These are phyloP conservation scores for Stygiomarasmius scandens DNA, from an alignment of 1,284 basidiomycete species.

Conservation along the genomic window DNA sequence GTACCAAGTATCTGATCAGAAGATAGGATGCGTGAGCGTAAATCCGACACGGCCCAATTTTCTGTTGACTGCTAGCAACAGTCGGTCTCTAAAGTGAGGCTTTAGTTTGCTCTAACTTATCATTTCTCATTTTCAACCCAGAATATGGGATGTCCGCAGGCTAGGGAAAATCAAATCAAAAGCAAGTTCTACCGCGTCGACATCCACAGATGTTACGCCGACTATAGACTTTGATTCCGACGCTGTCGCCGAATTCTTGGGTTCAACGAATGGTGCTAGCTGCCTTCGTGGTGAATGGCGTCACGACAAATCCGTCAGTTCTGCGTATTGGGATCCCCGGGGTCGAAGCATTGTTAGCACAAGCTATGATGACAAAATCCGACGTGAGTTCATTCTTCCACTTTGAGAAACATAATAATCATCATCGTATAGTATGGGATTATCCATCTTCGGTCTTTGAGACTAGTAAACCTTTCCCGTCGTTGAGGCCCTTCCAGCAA, in stretches of 20 bases:
- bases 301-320: slow-evolving; percentile 76
- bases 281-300: slow-evolving; percentile 62
- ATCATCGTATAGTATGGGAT: slow-evolving; percentile 66
- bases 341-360: slow-evolving; percentile 79
- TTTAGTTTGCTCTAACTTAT: slow-evolving; percentile 1
- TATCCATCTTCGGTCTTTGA: slow-evolving; percentile 51
- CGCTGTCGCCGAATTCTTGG: slow-evolving; percentile 47
- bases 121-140: slow-evolving; percentile 37
- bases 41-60: slow-evolving; percentile 71
- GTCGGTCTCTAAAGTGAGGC: slow-evolving; percentile 62
- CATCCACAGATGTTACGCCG: slow-evolving; percentile 17
- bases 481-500: slow-evolving; percentile 61
- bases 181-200: background rate
- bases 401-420: background rate
- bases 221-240: slow-evolving; percentile 52
- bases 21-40: slow-evolving; percentile 76
- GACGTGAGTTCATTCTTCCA: slow-evolving; percentile 49
- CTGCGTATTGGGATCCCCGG: slow-evolving; percentile 80
- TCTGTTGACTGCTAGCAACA: slow-evolving; percentile 75
- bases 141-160: slow-evolving; percentile 78
- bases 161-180: slow-evolving; percentile 43
- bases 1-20: slow-evolving; percentile 67
- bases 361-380: slow-evolving; percentile 74
- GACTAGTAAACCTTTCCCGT: slow-evolving; percentile 50
- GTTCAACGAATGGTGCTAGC: slow-evolving; percentile 53